Percentiles rank a stretch among this genome's conserved stretches.
Conservation (phyloP, 108 stramenopile species). For the Nannochloropsis gaditana region DNA sequence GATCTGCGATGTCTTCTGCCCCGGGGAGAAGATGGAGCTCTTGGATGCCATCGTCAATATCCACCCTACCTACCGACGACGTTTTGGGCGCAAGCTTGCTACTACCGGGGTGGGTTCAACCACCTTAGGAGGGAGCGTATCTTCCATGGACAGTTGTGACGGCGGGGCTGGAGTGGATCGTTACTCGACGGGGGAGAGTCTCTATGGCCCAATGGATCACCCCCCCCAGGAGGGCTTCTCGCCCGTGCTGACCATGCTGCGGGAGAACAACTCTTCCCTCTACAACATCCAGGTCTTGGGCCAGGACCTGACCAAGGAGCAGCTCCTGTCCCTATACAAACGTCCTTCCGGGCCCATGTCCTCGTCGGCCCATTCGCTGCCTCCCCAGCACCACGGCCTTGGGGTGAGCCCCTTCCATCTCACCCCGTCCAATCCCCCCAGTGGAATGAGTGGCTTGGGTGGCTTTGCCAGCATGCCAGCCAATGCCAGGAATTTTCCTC, state of each 20-base stretch:
- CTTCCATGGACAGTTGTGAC: background rate
- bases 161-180: background rate
- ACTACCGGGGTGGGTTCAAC: background rate
- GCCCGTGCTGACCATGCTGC: background rate
- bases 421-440: too few species aligned
- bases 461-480: too few species aligned
- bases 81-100: slow-evolving; percentile 4
- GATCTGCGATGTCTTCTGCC: slow-evolving; percentile 14
- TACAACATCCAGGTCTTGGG: background rate
- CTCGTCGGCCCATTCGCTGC: too few species aligned
- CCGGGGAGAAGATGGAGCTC: slow-evolving; percentile 19
- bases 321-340: background rate
- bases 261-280: background rate
- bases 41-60: background rate
- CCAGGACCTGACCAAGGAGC: slow-evolving; percentile 6
- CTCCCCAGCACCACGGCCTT: too few species aligned
- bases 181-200: background rate
- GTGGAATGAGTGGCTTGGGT: too few species aligned
- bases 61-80: slow-evolving; percentile 10
- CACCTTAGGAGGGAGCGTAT: background rate
- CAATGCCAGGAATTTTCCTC: too few species aligned
- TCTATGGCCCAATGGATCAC: background rate
- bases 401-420: too few species aligned
- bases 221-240: background rate
- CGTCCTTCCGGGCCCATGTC: background rate